Evolutionary conservation across 495 filamentous ascomycete genomes (phyloP).

Genomic region (Daldinia loculata): DNA sequence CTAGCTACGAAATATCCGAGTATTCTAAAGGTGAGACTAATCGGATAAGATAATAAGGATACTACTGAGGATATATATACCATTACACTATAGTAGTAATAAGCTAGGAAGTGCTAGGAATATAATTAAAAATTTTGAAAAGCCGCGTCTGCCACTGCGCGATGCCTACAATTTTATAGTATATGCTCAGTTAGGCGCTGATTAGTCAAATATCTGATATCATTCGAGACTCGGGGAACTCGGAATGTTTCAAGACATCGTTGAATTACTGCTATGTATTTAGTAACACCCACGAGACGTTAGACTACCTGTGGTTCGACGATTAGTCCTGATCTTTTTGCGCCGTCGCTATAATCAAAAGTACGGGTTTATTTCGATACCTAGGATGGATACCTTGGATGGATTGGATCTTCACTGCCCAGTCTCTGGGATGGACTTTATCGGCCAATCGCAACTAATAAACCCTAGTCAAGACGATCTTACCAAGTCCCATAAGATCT

Average conservation of each 20-base stretch:
- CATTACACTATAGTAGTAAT: no score
- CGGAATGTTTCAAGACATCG: background rate
- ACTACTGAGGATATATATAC: background rate
- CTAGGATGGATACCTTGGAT: constrained; percentile 35
- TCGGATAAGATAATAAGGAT: background rate
- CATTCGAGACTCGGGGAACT: background rate
- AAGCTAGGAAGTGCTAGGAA: background rate
- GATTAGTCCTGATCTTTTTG: background rate
- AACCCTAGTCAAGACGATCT: constrained; percentile 16
- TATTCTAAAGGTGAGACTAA: background rate
- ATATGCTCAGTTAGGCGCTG: no score
- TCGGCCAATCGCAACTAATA: constrained; percentile 16
- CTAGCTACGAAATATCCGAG: background rate
- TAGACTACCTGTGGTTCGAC: background rate
- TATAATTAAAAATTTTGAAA: background rate
- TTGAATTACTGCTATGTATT: background rate
- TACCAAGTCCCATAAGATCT: constrained; percentile 1
- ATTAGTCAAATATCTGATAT: background rate
- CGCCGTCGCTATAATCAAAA: background rate
- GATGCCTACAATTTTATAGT: no score
- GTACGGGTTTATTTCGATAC: constrained; percentile 31
- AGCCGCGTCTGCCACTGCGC: background rate
- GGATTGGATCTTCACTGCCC: constrained; percentile 37
- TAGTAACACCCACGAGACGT: background rate
- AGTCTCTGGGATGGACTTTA: background rate